Percentiles rank a stretch among this genome's conserved stretches.
Evolutionary conservation across 371 early-diverging fungal genomes (phyloP).

Genomic region (Capillidium rhysosporum): DNA sequence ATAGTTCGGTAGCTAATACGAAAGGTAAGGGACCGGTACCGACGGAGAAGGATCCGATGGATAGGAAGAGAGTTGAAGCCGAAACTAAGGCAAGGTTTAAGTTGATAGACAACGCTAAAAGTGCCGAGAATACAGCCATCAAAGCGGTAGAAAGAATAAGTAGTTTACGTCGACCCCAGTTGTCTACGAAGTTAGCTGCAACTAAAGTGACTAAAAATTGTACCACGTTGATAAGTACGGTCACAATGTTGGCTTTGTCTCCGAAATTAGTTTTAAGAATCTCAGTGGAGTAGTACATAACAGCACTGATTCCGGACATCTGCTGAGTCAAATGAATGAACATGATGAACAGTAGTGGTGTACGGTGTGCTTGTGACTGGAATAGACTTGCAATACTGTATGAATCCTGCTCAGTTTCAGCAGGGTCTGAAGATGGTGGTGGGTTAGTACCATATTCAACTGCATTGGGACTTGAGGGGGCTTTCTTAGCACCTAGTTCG

Average conservation of each 20-base stretch:
- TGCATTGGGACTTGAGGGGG: neutral
- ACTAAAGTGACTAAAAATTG: slow-evolving; percentile 53
- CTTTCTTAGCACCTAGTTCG: slow-evolving; percentile 11
- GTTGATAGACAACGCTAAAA: slow-evolving; percentile 38
- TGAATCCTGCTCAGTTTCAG: neutral
- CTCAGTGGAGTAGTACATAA: slow-evolving; percentile 68
- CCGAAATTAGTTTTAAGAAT: slow-evolving; percentile 48
- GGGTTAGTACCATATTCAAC: neutral
- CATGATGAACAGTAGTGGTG: neutral
- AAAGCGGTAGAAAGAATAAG: slow-evolving; percentile 38
- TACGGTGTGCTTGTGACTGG: neutral
- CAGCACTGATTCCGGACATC: slow-evolving; percentile 84
- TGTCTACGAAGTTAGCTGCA: slow-evolving; percentile 57
- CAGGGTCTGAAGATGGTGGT: too few species aligned
- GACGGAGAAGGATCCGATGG: slow-evolving; percentile 69
- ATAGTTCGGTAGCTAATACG: slow-evolving; percentile 62
- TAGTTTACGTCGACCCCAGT: slow-evolving; percentile 54
- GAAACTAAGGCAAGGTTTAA: slow-evolving; percentile 26
- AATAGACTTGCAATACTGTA: neutral
- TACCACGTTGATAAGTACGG: slow-evolving; percentile 50
- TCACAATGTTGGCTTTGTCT: slow-evolving; percentile 35
- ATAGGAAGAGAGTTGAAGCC: slow-evolving; percentile 42
- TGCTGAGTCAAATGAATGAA: slow-evolving; percentile 46
- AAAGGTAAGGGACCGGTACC: slow-evolving; percentile 83
- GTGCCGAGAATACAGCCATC: slow-evolving; percentile 30